Evolutionary conservation across 768 basidiomycete genomes (phyloP), one percentile per base, ranked within the genome.

Genomic region (Cystofilobasidium ferigula): DNA sequence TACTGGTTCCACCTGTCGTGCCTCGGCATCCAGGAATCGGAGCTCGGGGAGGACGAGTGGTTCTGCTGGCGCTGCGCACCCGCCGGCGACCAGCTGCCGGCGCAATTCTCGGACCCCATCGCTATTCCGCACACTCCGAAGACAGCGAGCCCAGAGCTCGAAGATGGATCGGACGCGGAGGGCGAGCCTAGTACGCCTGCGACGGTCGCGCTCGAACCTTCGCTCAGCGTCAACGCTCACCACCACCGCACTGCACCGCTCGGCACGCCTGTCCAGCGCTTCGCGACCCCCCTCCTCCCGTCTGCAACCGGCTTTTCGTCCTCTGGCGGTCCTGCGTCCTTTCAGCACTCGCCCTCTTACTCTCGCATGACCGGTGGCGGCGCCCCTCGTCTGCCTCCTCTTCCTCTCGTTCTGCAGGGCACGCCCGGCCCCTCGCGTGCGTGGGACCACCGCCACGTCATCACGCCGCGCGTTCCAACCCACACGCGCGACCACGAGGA

Each of bases 41-140:
- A 66, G 53, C 47, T 66, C 30, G 64, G 53, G 26, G 48, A 47
- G 9, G 45, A 32, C 51, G 58, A 60, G 32, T 66, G 64, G 64
- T 60, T 60, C 58, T 66, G 64, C 42, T 66, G 64, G 64, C 60
- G 58, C 32, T 66, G 64, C 38, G 59, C 58, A 7, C 58, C 64
- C 9, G 51, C 51, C 7, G 58, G 64, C 30, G 64, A 66, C 24
- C 62, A 63, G 36, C 38, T 53, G 16, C 36, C 51, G 20, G 4
- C 51, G 12, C 51, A 54, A 14, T 10, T 54, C 28, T 32, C 30
- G 6, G 51, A 54, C 7, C 28, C 51, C 3, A 7, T 18, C 18
- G 28, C 14, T 32, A 38, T 54, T 2, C 62, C 62, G 16, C 62
- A 38, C 53, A 63, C 62, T 24, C 62, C 62, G n/a, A 63, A 63